phyloP scores from a whole-genome alignment of 2,329 filamentous ascomycete species.

The Pyrenophora teres region DNA sequence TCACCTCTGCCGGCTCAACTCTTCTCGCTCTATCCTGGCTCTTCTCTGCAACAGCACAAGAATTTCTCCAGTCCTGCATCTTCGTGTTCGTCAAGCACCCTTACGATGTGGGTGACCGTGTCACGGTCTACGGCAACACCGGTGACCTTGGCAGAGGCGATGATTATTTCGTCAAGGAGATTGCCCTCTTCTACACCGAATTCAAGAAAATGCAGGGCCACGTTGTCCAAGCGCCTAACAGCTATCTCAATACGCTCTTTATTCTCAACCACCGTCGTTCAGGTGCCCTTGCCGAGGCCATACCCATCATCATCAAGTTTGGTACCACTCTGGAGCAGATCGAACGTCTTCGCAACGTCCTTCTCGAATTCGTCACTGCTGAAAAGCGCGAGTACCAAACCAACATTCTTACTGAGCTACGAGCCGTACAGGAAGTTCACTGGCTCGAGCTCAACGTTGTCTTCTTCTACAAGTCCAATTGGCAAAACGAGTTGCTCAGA shows the following conservation, averaged over 20 bases:
- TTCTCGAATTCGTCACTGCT: conserved; percentile 79
- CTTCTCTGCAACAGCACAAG: conserved; percentile 88
- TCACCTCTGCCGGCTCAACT: conserved; percentile 86
- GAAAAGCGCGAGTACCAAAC: conserved; percentile 90
- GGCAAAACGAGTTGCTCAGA: conserved; percentile 91
- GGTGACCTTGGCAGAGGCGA: conserved; percentile 79
- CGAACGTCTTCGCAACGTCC: conserved; percentile 75
- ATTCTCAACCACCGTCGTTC: conserved; percentile 94
- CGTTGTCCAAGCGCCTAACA: conserved; percentile 94
- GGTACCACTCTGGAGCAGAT: conserved; percentile 84
- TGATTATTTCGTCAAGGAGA: conserved; percentile 95
- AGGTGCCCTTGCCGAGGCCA: conserved; percentile 82
- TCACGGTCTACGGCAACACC: conserved; percentile 88
- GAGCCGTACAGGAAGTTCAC: conserved; percentile 78
- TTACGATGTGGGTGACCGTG: conserved; percentile 92
- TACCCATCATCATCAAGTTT: conserved; percentile 84
- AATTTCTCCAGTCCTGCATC: conserved; percentile 90
- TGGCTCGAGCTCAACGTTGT: conserved; percentile 88
- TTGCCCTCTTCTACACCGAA: conserved; percentile 89
- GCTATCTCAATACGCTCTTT: conserved; percentile 87
- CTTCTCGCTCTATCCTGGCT: conserved; percentile 92
- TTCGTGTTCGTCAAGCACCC: conserved; percentile 98
- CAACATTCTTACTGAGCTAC: conserved; percentile 85
- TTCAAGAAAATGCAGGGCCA: conserved; percentile 99
- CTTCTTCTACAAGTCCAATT: conserved; percentile 97